Evolutionary conservation across 352 stramenopile species (phyloP), one percentile per base, ranked within the genome.

Genomic region (Pythium folliculosum): DNA sequence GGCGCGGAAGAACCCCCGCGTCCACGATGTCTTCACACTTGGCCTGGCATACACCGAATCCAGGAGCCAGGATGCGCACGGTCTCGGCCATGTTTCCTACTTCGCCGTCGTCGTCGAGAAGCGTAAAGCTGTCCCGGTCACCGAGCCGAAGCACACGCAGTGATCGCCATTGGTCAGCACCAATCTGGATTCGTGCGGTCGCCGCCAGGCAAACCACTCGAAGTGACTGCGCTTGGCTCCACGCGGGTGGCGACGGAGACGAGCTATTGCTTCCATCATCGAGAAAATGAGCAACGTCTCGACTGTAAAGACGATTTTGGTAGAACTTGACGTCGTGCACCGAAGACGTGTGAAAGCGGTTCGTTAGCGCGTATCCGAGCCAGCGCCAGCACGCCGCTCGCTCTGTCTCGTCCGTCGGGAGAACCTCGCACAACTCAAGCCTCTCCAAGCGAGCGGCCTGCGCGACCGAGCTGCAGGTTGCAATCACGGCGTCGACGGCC

Each of bases 11-110:
- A 8, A 38, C 23, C 5, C 13, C 19, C 0, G 55, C 55, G 48
- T 43, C 32, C 1, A 62, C 23, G 4, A 62, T 48, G 25, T 48
- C 47, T 52, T 62, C 55, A 48, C 55, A 62, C 23, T 47, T n/a
- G 16, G 47, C 55, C 23, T 9, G 1, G 40, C 55, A 62, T 0
- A 49, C 12, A 7, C 55, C 55, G 13, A 62, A 52, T 30, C 55
- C 55, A 23, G 55, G 40, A 9, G 52, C 25, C 9, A 62, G 6
- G 9, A 52, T 22, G 38, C 22, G n/a, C 7, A 62, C 30, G 14
- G 47, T 53, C 8, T 25, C 27, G 1, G 37, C 38, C 7, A 51
- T 38, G 14, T 52, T 38, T 13, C 13, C n/a, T 4, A 1, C 37
- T 7, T 60, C 37, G 5, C 43, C 1, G 10, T 23, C 16, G 5